phyloP scores from a whole-genome alignment of 2,329 filamentous ascomycete genomes.

The Rutstroemia sp. region DNA sequence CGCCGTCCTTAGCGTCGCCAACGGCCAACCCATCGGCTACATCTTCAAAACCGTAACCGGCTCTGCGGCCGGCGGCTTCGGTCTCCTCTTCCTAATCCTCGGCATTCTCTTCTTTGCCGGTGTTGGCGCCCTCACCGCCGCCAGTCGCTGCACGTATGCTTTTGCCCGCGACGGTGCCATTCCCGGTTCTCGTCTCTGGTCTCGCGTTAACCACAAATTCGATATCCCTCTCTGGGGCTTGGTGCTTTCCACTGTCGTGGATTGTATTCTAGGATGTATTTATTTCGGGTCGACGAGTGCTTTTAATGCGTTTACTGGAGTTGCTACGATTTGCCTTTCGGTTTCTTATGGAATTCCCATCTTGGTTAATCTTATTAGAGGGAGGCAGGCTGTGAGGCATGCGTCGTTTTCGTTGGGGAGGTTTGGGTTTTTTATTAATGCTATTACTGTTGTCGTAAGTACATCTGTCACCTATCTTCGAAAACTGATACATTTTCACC shows the following conservation, averaged over 20 bases:
- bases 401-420: slow-evolving; percentile 62
- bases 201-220: slow-evolving; percentile 54
- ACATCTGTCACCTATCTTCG: neutral
- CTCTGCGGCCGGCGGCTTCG: slow-evolving; percentile 58
- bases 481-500: neutral
- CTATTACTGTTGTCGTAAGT: slow-evolving; percentile 45
- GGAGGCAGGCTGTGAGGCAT: slow-evolving; percentile 56
- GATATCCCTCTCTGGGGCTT: slow-evolving; percentile 66
- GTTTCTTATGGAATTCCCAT: slow-evolving; percentile 72
- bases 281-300: slow-evolving; percentile 73
- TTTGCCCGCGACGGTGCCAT: slow-evolving; percentile 71
- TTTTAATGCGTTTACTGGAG: slow-evolving; percentile 73
- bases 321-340: slow-evolving; percentile 71
- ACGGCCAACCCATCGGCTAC: slow-evolving; percentile 67
- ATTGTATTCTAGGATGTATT: slow-evolving; percentile 67
- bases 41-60: slow-evolving; percentile 67
- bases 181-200: slow-evolving; percentile 61
- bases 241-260: slow-evolving; percentile 58
- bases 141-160: slow-evolving; percentile 67
- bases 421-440: slow-evolving; percentile 63
- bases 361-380: slow-evolving; percentile 59
- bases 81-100: slow-evolving; percentile 66
- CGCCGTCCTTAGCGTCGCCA: slow-evolving; percentile 56
- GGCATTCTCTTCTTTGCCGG: slow-evolving; percentile 73
- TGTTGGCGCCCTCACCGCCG: slow-evolving; percentile 66